These are phyloP conservation scores for Hericium rajendrae DNA, from an alignment of 768 basidiomycete genomes.

Conservation along the genomic window DNA sequence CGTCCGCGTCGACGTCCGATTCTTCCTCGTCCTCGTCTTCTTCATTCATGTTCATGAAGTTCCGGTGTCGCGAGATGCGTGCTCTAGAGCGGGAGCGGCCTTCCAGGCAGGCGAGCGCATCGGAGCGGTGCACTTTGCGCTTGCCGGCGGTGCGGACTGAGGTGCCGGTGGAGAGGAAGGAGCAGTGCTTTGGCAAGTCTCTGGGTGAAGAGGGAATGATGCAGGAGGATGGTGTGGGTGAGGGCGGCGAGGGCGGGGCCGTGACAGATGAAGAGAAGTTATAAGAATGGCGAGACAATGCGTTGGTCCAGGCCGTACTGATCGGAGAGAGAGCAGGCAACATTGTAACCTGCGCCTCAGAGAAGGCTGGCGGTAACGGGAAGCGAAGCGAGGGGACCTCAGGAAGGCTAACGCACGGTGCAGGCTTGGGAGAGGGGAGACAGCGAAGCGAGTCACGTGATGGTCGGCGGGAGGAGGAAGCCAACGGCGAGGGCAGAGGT, in stretches of 20 bases:
- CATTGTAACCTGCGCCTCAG: not conserved
- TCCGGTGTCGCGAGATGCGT: slow-evolving; percentile 24
- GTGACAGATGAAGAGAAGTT: slow-evolving; percentile 5
- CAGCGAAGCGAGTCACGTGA: slow-evolving; percentile 35
- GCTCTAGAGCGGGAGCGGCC: slow-evolving; percentile 30
- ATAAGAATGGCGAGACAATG: not conserved
- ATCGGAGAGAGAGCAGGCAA: not conserved
- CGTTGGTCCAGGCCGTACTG: too few relatives aligned
- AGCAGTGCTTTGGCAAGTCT: slow-evolving; percentile 10
- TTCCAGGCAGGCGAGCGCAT: slow-evolving; percentile 55
- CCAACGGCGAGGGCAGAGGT: not conserved
- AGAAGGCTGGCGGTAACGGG: not conserved
- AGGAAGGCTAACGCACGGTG: slow-evolving; percentile 43
- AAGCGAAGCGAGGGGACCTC: slow-evolving; percentile 24
- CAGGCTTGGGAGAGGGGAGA: slow-evolving; percentile 54
- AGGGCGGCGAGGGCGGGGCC: slow-evolving; percentile 12
- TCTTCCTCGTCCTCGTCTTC: slow-evolving; percentile 34
- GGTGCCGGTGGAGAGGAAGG: slow-evolving; percentile 10
- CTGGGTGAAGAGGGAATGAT: slow-evolving; percentile 15
- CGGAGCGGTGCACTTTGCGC: slow-evolving; percentile 10
- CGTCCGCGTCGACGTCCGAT: slow-evolving; percentile 7
- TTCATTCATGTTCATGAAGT: slow-evolving; percentile 63
- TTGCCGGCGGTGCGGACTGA: slow-evolving; percentile 9
- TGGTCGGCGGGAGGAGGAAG: slow-evolving; percentile 17
- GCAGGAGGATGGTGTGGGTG: slow-evolving; percentile 27